Percentiles rank a stretch among this genome's conserved stretches.
These are phyloP conservation scores for Parascedosporium putredinis DNA, from an alignment of 2,329 filamentous ascomycete genomes.

Conservation along the genomic window DNA sequence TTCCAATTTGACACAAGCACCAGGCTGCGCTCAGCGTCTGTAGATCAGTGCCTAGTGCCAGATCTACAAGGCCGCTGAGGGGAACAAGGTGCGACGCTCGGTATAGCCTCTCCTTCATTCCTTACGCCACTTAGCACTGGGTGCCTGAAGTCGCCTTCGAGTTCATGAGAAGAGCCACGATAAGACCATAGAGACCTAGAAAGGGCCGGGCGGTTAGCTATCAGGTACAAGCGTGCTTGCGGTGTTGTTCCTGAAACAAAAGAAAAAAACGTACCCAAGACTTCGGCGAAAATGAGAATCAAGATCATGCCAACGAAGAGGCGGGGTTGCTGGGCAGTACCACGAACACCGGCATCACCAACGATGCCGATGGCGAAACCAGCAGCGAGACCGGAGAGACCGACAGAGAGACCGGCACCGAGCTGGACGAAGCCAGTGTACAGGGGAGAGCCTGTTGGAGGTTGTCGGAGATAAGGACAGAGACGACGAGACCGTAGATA, in stretches of 20 bases:
- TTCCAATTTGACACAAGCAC: neutral
- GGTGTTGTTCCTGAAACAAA: neutral
- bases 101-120: too few species aligned
- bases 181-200: slow-evolving; percentile 93
- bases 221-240: slow-evolving; percentile 16
- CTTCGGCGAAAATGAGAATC: slow-evolving; percentile 99
- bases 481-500: slow-evolving; percentile 91
- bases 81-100: too few species aligned
- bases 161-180: slow-evolving; percentile 99
- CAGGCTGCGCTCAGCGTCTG: neutral
- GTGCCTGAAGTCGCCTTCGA: slow-evolving; percentile 66
- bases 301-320: slow-evolving; percentile 97
- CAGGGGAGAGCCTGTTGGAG: slow-evolving; percentile 62
- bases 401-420: slow-evolving; percentile 71
- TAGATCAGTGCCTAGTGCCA: too few species aligned
- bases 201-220: slow-evolving; percentile 11
- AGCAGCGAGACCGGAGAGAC: slow-evolving; percentile 72
- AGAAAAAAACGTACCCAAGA: slow-evolving; percentile 61
- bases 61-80: too few species aligned
- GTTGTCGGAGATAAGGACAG: slow-evolving; percentile 74
- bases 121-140: slow-evolving; percentile 49
- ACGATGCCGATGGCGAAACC: slow-evolving; percentile 83
- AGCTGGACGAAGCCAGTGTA: slow-evolving; percentile 82
- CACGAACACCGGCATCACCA: slow-evolving; percentile 79
- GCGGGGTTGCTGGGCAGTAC: slow-evolving; percentile 73